Conservation (phyloP, 2,329 filamentous ascomycete genomes). For the Myriosclerotinia curreyana region DNA sequence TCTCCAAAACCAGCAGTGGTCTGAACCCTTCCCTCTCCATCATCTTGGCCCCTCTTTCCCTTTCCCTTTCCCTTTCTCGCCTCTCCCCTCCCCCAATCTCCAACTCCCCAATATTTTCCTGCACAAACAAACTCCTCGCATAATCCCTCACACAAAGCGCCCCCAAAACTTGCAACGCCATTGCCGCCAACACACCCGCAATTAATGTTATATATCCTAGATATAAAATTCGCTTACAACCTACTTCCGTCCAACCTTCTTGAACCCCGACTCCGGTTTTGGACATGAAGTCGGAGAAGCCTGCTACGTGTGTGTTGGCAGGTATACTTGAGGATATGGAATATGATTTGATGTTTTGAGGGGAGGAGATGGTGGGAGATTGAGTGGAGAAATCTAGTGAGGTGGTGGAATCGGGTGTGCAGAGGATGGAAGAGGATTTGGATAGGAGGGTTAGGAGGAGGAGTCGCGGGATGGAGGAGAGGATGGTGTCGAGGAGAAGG, state of each 20-base stretch:
- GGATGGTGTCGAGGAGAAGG: slow-evolving; percentile 37
- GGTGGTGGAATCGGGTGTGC: no score
- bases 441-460: slow-evolving; percentile 21
- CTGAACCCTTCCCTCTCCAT: neutral
- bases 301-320: slow-evolving; percentile 24
- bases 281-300: slow-evolving; percentile 29
- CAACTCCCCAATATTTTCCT: slow-evolving; percentile 13
- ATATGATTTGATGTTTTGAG: neutral
- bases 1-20: neutral
- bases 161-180: slow-evolving; percentile 10
- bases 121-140: slow-evolving; percentile 30
- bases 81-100: neutral
- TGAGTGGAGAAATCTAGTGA: neutral
- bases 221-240: neutral
- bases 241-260: neutral
- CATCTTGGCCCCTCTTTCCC: neutral
- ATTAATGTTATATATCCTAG: neutral
- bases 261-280: neutral
- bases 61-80: neutral
- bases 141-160: slow-evolving; percentile 18
- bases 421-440: slow-evolving; percentile 1
- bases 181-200: neutral
- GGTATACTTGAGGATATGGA: no score
- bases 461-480: slow-evolving; percentile 36
- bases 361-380: neutral